Base-by-base conservation (phyloP, 495 filamentous ascomycete genomes). In the Penicillium soppii region DNA sequence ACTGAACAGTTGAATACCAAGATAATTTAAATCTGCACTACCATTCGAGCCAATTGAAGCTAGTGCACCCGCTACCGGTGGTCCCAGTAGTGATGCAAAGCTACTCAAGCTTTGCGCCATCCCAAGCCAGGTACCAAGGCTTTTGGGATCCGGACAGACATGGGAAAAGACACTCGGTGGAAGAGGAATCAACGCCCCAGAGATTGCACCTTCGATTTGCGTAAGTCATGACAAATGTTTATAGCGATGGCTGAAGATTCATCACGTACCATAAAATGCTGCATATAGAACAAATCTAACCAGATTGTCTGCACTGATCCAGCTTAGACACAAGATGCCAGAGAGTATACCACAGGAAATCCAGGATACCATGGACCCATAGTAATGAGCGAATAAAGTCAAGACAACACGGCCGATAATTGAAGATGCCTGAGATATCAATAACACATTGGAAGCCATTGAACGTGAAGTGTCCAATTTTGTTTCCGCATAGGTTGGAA, bases 91-190 rank as follows among this genome's bases (percentile, higher is more conserved):
- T 22, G 73, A 74, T 3, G 88, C 85, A 48, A 91, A 81, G 42
- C 82, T 82, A 26, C 81, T 75, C 40, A 88, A 77, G 9, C 76
- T 82, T 45, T 90, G 88, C n/a, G 82, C 74, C 84, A 90, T 89
- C 15, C 87, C 89, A 65, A 89, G 79, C 41, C 86, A 75, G 37
- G 80, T 77, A 0, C 88, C 85, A 15, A 78, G 67, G 56, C 83
- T 84, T 1, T 72, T 65, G 50, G 80, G 50, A 57, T 91, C 81
- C 5, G 59, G 60, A 47, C 79, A 83, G 43, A 90, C 82, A 54
- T 88, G 84, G 1, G 83, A 81, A 37, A 87, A 68, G 17, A 85
- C 68, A 8, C 78, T 77, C 0, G 84, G 82, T 1, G 75, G 68
- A 7, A 89, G 67, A 5, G 78, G 79, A 41, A 89, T 80, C 56